phyloP scores from a whole-genome alignment of 2,329 filamentous ascomycete genomes.

The Monilinia polystroma region DNA sequence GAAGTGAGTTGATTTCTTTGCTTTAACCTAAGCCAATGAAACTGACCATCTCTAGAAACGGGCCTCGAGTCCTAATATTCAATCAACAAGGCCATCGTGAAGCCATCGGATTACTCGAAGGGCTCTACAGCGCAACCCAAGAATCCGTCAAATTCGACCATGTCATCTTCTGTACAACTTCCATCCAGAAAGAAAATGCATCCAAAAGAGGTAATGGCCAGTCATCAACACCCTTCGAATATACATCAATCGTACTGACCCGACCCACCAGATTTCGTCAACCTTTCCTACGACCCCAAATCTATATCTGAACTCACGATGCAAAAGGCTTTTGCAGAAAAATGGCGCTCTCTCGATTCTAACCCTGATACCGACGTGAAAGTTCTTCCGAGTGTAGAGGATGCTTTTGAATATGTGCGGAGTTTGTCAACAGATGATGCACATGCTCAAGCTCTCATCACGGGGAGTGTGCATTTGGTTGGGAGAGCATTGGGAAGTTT shows the following conservation, averaged over 20 bases:
- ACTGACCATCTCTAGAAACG: constrained; percentile 35
- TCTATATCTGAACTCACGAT: constrained; percentile 57
- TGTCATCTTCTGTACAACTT: constrained; percentile 77
- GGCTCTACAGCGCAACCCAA: constrained; percentile 48
- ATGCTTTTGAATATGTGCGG: constrained; percentile 52
- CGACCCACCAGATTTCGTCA: constrained; percentile 53
- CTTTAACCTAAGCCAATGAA: neutral
- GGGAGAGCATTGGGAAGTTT: constrained; percentile 71
- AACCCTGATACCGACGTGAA: constrained; percentile 25
- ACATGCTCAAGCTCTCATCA: constrained; percentile 47
- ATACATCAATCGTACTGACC: neutral
- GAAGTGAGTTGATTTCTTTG: constrained; percentile 28
- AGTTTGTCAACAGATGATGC: constrained; percentile 34
- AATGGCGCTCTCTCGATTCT: constrained; percentile 31
- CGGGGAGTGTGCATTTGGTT: constrained; percentile 63
- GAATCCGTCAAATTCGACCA: constrained; percentile 58
- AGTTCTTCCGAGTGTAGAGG: constrained; percentile 55
- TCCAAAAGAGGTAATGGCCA: constrained; percentile 47
- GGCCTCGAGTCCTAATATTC: constrained; percentile 68
- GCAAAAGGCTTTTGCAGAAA: constrained; percentile 56
- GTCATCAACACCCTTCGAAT: neutral
- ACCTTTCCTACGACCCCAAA: constrained; percentile 44
- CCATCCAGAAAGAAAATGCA: constrained; percentile 54
- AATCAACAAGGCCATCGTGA: constrained; percentile 67
- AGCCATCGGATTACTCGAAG: constrained; percentile 51